Evolutionary conservation across 2,329 filamentous ascomycete species (phyloP).

Genomic region (Aspergillus caelatus): DNA sequence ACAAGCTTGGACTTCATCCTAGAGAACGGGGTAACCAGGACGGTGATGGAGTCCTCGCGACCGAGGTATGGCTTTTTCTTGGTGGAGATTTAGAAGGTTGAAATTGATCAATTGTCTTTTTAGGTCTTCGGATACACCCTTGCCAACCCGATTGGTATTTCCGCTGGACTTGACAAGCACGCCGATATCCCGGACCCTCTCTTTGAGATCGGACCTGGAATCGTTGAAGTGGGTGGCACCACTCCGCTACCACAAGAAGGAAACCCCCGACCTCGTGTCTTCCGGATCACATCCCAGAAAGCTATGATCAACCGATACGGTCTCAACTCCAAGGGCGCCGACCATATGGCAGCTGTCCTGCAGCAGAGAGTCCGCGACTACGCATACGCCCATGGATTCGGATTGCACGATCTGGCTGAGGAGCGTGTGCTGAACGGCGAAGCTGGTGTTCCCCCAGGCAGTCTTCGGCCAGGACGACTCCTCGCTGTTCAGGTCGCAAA

Average conservation of each 20-base stretch:
- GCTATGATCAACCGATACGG: slow-evolving; percentile 95
- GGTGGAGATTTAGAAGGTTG: neutral
- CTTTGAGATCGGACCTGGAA: slow-evolving; percentile 78
- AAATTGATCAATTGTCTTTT: neutral
- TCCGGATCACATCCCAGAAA: slow-evolving; percentile 79
- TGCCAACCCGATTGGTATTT: slow-evolving; percentile 87
- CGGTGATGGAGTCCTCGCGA: slow-evolving; percentile 55
- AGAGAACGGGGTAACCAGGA: slow-evolving; percentile 73
- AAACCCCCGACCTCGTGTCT: slow-evolving; percentile 85
- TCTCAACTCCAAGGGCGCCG: slow-evolving; percentile 87
- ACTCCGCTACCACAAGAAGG: slow-evolving; percentile 86
- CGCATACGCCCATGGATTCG: slow-evolving; percentile 70
- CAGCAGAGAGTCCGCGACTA: slow-evolving; percentile 77
- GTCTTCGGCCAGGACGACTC: slow-evolving; percentile 72
- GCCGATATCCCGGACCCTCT: slow-evolving; percentile 84
- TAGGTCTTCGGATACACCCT: slow-evolving; percentile 76
- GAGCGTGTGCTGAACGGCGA: slow-evolving; percentile 74
- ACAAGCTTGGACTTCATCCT: slow-evolving; percentile 75
- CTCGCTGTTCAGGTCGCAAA: slow-evolving; percentile 94
- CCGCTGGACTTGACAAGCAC: slow-evolving; percentile 94
- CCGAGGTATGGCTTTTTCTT: slow-evolving; percentile 45
- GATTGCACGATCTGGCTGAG: slow-evolving; percentile 65
- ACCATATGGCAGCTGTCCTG: slow-evolving; percentile 78
- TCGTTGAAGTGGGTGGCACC: slow-evolving; percentile 91
- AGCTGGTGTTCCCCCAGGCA: slow-evolving; percentile 78